Conservation (phyloP, 2,329 filamentous ascomycete species). For the Neonectria ditissima region DNA sequence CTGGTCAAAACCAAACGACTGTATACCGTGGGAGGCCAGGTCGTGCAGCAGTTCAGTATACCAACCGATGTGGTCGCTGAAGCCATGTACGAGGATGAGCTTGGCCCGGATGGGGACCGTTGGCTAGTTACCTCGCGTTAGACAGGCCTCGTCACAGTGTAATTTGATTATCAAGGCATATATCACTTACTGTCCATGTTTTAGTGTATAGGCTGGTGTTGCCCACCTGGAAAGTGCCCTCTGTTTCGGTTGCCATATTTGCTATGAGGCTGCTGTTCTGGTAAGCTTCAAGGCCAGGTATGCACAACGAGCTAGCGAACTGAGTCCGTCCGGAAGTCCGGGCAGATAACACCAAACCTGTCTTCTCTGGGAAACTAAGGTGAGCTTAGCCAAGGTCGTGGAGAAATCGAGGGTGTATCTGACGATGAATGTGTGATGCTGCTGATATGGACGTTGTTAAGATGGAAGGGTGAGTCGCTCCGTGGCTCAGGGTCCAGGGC, state of each 20-base stretch:
- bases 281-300: neutral
- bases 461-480: neutral
- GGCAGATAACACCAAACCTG: neutral
- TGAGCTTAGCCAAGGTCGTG: neutral
- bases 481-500: neutral
- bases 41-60: conserved; percentile 80
- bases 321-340: neutral
- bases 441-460: neutral
- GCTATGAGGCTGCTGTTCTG: neutral
- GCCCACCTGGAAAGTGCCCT: conserved; percentile 62
- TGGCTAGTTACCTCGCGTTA: conserved; percentile 57
- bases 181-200: conserved; percentile 66
- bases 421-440: neutral
- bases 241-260: conserved; percentile 56
- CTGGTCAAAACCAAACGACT: conserved; percentile 84
- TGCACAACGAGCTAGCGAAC: neutral
- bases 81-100: conserved; percentile 88
- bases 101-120: conserved; percentile 72
- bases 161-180: neutral
- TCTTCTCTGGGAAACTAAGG: neutral
- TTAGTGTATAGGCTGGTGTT: conserved; percentile 65
- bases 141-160: conserved; percentile 5
- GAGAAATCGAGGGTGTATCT: neutral
- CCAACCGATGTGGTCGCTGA: conserved; percentile 84
- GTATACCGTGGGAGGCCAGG: conserved; percentile 78